Base-by-base conservation (phyloP, 1,139 yeast genomes). In the Debaryomyces sp. region DNA sequence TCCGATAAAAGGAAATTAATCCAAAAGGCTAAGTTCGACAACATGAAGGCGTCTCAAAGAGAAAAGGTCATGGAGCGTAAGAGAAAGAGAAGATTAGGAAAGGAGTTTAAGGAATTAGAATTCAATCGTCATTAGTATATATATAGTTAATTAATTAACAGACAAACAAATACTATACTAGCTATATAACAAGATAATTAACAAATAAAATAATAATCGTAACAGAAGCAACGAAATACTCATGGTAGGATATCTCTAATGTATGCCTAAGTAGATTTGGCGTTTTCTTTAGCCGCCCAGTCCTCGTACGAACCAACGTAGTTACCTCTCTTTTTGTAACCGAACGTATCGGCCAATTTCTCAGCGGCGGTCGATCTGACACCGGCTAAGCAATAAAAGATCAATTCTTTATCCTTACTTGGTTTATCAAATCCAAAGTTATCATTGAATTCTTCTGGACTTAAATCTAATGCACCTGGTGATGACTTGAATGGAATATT, bases 351-450 rank as follows among this genome's bases (percentile, higher is more conserved):
- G 23, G 98, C 99, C 62, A 92, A 77, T 61, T 89, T 96, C 63
- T 91, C 97, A 40, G 97, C 95, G 50, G 91, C 90, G 42, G 91
- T 79, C 38, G 96, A 87, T 73, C 99, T 84, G 43, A 91, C 89
- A 47, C 99, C 99, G 5, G 89, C 96, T 50, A 88, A 82, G 71
- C 99, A 94, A 71, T 92, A 92, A 69, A 94, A 92, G 38, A 94
- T 81, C 64, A 94, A 76, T 58, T 89, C 90, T 62, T 87, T 82
- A 44, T 82, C 84, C 39, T 75, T 66, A 6, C 72, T 59, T 4
- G 99, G 99, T 71, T 94, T 94, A n/a, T 75, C 77, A 61, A 91
- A 85, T 13, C 96, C 94, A 70, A 92, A 91, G 47, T 81, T 75
- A 35, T 87, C 89, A 58, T 82, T 78, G 62, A 95, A 94, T 56